Base-by-base conservation (phyloP, 768 basidiomycete species). In the Tylopilus rubrobrunneus region DNA sequence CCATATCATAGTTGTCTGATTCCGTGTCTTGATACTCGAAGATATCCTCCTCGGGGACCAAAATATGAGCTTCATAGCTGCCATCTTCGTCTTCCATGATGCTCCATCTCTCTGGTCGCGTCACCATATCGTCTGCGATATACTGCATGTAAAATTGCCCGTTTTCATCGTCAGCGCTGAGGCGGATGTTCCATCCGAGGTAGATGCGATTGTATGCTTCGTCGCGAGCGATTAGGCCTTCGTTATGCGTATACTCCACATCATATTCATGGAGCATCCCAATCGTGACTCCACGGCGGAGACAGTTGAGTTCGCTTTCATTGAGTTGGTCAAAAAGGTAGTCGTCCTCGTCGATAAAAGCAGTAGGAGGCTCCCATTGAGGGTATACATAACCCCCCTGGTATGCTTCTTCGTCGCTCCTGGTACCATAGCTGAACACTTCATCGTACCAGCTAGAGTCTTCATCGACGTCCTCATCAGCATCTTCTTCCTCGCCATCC, bases 131-230 rank as follows among this genome's bases (percentile, higher is more conserved):
- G 7, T 64, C 64, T n/a, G 64, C 49, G 36, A 76, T 61, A 63
- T 73, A 71, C 21, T 67, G 71, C 66, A 79, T 74, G 60, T 66
- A 79, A 40, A 58, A 53, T 21, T 71, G 70, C 19, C 78, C 78
- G 19, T 63, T 66, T 10, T 70, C 67, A 58, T 79, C 79, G 40
- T 71, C 72, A 7, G 67, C 66, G 36, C 69, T 75, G 45, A 84
- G 67, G 19, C 69, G 58, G 50, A 89, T 76, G 58, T 87, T 88
- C 85, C 85, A 89, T 5, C 87, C 87, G 5, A 89, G 74, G 57
- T 75, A 84, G 9, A 88, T 62, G 27, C 76, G 73, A 58, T 78
- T 72, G 62, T 76, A 71, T 15, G 63, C 69, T 25, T 72, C 66
- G 28, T 73, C 72, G 34, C 71, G 70, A 10, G 80, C 79, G 19